These are phyloP conservation scores for Jackrogersella minutella DNA, from an alignment of 495 filamentous ascomycete genomes.

Conservation along the genomic window DNA sequence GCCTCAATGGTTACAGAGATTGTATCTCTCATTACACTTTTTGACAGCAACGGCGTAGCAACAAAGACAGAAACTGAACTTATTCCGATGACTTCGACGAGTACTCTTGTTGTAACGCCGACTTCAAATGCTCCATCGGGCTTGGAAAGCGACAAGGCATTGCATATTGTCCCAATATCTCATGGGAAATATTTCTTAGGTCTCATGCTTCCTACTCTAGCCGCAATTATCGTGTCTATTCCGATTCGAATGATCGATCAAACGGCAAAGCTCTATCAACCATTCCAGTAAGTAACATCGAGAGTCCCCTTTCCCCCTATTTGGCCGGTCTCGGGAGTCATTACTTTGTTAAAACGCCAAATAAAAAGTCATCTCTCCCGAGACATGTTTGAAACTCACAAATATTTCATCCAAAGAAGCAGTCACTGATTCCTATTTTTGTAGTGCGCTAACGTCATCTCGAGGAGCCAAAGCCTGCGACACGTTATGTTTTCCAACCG, in stretches of 20 bases:
- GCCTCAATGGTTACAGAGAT: slow-evolving; percentile 22
- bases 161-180: slow-evolving; percentile 30
- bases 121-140: slow-evolving; percentile 13
- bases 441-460: slow-evolving; percentile 35
- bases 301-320: too few species aligned
- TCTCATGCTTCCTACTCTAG: slow-evolving; percentile 47
- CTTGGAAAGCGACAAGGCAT: neutral
- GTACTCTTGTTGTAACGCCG: slow-evolving; percentile 12
- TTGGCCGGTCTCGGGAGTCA: too few species aligned
- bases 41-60: slow-evolving; percentile 18
- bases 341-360: too few species aligned
- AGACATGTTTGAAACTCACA: too few species aligned
- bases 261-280: slow-evolving; percentile 46
- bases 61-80: slow-evolving; percentile 31
- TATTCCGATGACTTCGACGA: slow-evolving; percentile 27
- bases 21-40: slow-evolving; percentile 16
- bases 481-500: slow-evolving; percentile 39
- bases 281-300: too few species aligned
- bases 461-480: slow-evolving; percentile 37
- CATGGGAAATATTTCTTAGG: slow-evolving; percentile 44
- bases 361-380: too few species aligned
- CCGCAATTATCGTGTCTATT: slow-evolving; percentile 41
- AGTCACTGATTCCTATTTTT: too few species aligned
- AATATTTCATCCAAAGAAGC: too few species aligned
- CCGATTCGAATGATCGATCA: slow-evolving; percentile 43